A percentile compares a stretch with the other conserved stretches of the same genome.
Evolutionary conservation across 176 grass and related monocot genomes (phyloP).

Genomic region (Eremochloa ophiuroides): DNA sequence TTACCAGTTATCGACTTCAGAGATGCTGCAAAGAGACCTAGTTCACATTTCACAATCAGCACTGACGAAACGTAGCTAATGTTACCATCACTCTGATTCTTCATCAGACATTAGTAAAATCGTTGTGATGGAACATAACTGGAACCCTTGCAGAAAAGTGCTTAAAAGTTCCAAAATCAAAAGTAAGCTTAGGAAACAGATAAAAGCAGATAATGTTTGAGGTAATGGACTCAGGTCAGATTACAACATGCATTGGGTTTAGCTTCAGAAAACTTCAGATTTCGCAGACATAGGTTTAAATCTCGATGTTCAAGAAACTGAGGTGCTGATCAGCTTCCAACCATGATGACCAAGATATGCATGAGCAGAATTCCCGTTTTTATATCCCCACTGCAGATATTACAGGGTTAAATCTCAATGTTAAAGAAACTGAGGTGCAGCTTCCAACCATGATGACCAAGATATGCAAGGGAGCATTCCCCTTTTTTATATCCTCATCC

Average conservation of each 20-base stretch:
- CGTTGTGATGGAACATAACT: background rate
- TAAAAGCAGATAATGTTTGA: background rate
- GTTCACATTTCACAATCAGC: background rate
- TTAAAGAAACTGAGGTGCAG: background rate
- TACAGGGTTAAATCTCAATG: background rate
- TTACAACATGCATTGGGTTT: background rate
- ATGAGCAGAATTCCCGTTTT: background rate
- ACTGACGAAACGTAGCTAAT: background rate
- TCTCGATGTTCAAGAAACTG: background rate
- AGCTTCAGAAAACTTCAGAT: background rate
- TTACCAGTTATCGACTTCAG: background rate
- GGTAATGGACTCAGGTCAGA: background rate
- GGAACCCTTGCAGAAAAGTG: background rate
- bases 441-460: background rate
- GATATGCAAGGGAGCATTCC: background rate
- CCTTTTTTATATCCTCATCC: background rate
- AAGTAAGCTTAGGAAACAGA: background rate
- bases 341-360: background rate
- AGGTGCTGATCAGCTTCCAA: background rate
- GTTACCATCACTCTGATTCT: background rate
- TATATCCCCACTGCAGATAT: background rate
- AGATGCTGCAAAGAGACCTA: background rate
- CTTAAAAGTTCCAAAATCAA: background rate
- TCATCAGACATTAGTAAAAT: background rate
- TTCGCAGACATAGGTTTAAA: background rate